Conservation (phyloP, 257 asterid genomes). For the Sherardia arvensis region DNA sequence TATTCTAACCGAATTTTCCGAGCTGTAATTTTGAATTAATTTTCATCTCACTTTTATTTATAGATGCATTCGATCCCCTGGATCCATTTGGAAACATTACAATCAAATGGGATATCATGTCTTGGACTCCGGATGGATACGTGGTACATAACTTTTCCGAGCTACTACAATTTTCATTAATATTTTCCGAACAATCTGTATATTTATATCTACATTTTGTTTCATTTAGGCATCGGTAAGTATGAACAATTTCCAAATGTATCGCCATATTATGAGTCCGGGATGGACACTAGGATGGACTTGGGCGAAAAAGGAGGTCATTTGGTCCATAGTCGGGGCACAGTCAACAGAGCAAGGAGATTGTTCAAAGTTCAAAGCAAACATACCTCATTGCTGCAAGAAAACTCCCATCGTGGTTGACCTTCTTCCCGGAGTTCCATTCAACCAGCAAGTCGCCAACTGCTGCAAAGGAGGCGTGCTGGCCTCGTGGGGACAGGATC, state of each 20-base stretch:
- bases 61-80: constrained; percentile 68
- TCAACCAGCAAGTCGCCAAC: constrained; percentile 65
- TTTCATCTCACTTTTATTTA: neutral
- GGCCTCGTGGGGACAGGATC: constrained; percentile 82
- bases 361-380: constrained; percentile 65
- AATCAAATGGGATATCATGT: constrained; percentile 67
- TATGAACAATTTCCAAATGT: constrained; percentile 69
- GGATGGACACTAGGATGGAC: constrained; percentile 74
- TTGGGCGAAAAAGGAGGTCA: constrained; percentile 79
- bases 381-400: constrained; percentile 65
- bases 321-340: constrained; percentile 73
- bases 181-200: neutral
- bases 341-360: constrained; percentile 83
- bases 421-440: constrained; percentile 70
- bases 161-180: neutral
- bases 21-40: too few relatives aligned
- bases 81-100: constrained; percentile 83
- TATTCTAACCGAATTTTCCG: neutral
- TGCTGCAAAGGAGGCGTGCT: constrained; percentile 80
- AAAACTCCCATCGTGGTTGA: constrained; percentile 50
- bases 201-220: neutral
- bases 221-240: constrained; percentile 48
- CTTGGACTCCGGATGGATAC: constrained; percentile 77
- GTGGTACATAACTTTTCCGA: constrained; percentile 33
- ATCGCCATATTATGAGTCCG: constrained; percentile 60